Evolutionary conservation across 805 yeast genomes (phyloP), one percentile per base, ranked within the genome.

Genomic region (Candida krabiensis): DNA sequence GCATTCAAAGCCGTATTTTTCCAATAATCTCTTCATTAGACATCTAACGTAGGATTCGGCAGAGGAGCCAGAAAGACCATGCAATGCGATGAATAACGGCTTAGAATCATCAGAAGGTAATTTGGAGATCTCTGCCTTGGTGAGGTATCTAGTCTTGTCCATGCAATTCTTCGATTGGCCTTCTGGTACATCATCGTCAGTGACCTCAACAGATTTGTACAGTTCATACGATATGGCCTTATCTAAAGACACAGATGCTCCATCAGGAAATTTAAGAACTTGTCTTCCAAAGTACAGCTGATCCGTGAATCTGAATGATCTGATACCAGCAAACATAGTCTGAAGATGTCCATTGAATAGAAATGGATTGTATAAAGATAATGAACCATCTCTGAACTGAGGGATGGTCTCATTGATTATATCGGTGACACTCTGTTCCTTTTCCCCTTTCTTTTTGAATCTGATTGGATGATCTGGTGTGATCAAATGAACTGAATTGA

Each of bases 31-130:
- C 30, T 67, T 63, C 13, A 78, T 72, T 25, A 81, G 55, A 38
- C 85, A 72, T 17, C 93, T 70, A 28, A 86, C 78, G 53, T 86
- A 79, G 5, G 84, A 70, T 56, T 86, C 95, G 45, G 82, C 85
- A n/a, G 90, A 80, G 0, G 95, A 93, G 5, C 96, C 96, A 2
- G 86, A 81, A 26, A 86, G 71, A 0, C 96, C 96, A 55, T 87
- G 95, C 28, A 84, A 60, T 3, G 77, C 63, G 21, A 86, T 72
- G 13, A 83, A 65, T 53, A 87, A 66, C 2, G 95, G 95, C 33
- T 60, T 70, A 3, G 67, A 49, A 14, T 63, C 64, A 12, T 40
- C 66, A 28, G 41, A 35, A 28, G 50, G 41, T 34, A 50, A 49
- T 5, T 42, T 41, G 1, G 46, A 58, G 30, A 75, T 47, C 55